Evolutionary conservation across 1,139 yeast species (phyloP).

Genomic region (Arxiozyma telluris): DNA sequence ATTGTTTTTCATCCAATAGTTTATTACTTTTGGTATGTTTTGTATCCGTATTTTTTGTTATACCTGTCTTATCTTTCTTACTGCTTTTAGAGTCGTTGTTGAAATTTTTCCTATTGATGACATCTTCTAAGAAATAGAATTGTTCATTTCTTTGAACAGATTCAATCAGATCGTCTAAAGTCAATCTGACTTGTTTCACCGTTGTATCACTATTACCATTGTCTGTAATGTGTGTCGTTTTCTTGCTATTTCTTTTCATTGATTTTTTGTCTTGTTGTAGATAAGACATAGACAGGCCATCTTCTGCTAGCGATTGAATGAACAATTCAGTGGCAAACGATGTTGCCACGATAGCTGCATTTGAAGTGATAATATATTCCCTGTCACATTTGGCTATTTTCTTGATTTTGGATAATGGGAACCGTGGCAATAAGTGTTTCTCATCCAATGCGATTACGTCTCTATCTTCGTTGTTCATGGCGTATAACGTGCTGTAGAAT

Average conservation of each 20-base stretch:
- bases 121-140: conserved; percentile 55
- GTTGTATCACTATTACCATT: conserved; percentile 3
- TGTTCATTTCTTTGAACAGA: conserved; percentile 63
- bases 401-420: conserved; percentile 78
- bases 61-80: conserved; percentile 28
- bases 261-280: not conserved
- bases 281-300: conserved; percentile 23
- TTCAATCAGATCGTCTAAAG: conserved; percentile 63
- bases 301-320: conserved; percentile 70
- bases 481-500: no score
- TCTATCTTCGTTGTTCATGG: not conserved
- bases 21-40: not conserved
- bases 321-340: conserved; percentile 85
- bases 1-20: conserved; percentile 30
- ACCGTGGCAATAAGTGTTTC: conserved; percentile 12
- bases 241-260: not conserved
- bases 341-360: conserved; percentile 70
- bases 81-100: conserved; percentile 30
- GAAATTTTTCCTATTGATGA: conserved; percentile 36
- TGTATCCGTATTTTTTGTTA: conserved; percentile 30
- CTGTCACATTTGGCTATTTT: conserved; percentile 80
- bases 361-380: conserved; percentile 67
- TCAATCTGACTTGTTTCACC: conserved; percentile 16
- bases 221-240: not conserved
- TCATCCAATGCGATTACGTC: not conserved